phyloP scores from a whole-genome alignment of 257 asterid species.

The Nicotiana paniculata region DNA sequence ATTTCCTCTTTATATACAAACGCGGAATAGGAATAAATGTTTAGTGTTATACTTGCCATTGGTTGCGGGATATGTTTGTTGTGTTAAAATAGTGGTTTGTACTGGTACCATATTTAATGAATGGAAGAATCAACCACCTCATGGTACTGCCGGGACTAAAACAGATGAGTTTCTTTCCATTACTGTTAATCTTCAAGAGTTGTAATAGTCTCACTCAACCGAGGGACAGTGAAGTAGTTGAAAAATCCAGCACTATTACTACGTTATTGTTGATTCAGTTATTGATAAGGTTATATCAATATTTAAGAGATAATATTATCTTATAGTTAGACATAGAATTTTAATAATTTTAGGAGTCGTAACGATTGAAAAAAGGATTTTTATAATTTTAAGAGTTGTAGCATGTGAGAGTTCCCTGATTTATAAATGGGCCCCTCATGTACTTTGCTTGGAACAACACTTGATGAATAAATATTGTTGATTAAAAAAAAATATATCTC shows the following conservation, averaged over 20 bases:
- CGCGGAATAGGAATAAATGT: too few relatives aligned
- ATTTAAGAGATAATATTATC: background rate
- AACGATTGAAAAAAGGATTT: background rate
- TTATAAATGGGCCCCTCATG: background rate
- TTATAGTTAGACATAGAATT: background rate
- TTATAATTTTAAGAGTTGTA: background rate
- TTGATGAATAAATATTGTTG: background rate
- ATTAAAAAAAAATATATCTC: background rate
- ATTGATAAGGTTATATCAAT: background rate
- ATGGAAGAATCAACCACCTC: background rate
- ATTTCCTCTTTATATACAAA: too few relatives aligned
- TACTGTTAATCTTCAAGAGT: background rate
- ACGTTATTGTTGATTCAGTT: background rate
- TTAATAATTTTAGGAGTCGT: background rate
- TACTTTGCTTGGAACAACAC: constrained; percentile 2
- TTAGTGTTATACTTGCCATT: too few relatives aligned
- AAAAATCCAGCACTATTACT: background rate
- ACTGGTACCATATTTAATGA: background rate
- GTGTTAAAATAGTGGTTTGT: background rate
- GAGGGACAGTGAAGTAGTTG: background rate
- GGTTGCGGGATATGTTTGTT: background rate
- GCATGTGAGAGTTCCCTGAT: background rate
- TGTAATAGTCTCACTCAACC: background rate
- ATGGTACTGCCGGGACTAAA: background rate
- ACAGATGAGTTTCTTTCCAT: background rate